Evolutionary conservation across 805 yeast genomes (phyloP).

Genomic region (Blastobotrys attinorum): DNA sequence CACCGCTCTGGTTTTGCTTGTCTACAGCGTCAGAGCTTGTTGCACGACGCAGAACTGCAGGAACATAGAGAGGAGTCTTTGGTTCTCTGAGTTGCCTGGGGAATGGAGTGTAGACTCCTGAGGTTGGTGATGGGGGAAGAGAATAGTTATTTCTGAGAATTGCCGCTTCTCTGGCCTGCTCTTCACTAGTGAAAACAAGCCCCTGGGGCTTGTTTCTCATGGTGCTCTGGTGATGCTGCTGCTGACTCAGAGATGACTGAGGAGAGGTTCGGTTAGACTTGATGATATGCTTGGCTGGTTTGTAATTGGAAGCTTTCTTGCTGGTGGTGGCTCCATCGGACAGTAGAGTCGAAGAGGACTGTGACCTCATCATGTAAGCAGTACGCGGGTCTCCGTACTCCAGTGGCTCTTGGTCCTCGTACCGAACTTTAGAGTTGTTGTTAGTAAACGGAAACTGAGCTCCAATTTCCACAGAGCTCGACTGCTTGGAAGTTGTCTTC

Average conservation of each 20-base stretch:
- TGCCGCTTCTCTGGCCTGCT: not conserved
- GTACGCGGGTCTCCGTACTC: not conserved
- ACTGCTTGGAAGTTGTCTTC: conserved; percentile 18
- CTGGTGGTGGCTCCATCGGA: conserved; percentile 5
- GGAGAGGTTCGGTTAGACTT: not conserved
- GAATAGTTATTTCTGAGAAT: not conserved
- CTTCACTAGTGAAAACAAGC: not conserved
- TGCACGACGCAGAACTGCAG: conserved; percentile 57
- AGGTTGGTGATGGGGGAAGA: not conserved
- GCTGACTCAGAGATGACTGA: not conserved
- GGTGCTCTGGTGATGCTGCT: conserved; percentile 1
- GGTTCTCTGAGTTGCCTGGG: conserved; percentile 61
- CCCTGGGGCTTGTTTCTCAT: not conserved
- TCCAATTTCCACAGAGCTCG: conserved; percentile 25
- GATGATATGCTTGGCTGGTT: conserved; percentile 1
- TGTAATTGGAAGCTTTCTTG: not conserved
- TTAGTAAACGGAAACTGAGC: conserved; percentile 21
- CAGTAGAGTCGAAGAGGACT: conserved; percentile 2
- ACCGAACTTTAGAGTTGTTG: conserved; percentile 7
- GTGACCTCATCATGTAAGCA: conserved; percentile 5
- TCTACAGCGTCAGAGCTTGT: not conserved
- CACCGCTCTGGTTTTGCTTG: conserved; percentile 13
- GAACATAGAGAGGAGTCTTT: conserved; percentile 79
- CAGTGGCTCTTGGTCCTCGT: conserved; percentile 4
- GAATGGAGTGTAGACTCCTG: not conserved